Evolutionary conservation across 148 eudicot species (phyloP).

Genomic region (Rhododendron henanense): DNA sequence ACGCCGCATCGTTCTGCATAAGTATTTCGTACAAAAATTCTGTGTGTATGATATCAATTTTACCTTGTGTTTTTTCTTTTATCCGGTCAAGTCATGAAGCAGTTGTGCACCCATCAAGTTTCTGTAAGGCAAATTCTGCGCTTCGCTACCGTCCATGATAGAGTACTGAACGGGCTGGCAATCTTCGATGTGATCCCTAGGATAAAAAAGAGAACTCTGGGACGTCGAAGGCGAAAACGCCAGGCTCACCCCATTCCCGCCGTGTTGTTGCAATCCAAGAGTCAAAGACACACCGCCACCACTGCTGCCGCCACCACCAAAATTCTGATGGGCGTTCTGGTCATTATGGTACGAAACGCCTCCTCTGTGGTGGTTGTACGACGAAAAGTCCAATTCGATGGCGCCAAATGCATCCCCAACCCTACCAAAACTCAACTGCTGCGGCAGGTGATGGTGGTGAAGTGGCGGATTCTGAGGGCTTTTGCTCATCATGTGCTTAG

Average conservation of each 20-base stretch:
- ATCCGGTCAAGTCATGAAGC: slow-evolving; percentile 77
- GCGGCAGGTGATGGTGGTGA: slow-evolving; percentile 20
- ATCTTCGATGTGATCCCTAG: slow-evolving; percentile 39
- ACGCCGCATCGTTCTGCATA: neutral
- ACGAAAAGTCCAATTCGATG: slow-evolving; percentile 59
- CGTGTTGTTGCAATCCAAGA: slow-evolving; percentile 83
- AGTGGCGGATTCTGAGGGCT: slow-evolving; percentile 12
- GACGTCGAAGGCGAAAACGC: slow-evolving; percentile 42
- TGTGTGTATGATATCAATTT: neutral
- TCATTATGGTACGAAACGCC: slow-evolving; percentile 7
- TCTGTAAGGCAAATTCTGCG: slow-evolving; percentile 74
- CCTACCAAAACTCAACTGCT: slow-evolving; percentile 41
- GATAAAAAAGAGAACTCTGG: slow-evolving; percentile 57
- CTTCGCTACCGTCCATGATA: slow-evolving; percentile 56
- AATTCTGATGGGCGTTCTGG: slow-evolving; percentile 31
- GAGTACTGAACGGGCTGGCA: slow-evolving; percentile 50
- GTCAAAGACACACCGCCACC: slow-evolving; percentile 64
- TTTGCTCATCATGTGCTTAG: neutral
- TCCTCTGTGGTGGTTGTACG: slow-evolving; percentile 39
- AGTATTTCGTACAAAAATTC: neutral
- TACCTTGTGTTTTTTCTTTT: neutral
- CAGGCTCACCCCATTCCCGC: slow-evolving; percentile 62
- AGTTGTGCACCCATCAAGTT: slow-evolving; percentile 92
- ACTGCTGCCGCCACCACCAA: slow-evolving; percentile 25
- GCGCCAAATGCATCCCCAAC: slow-evolving; percentile 42